Base-by-base conservation (phyloP, 352 stramenopile species). In the Phytophthora ramorum region DNA sequence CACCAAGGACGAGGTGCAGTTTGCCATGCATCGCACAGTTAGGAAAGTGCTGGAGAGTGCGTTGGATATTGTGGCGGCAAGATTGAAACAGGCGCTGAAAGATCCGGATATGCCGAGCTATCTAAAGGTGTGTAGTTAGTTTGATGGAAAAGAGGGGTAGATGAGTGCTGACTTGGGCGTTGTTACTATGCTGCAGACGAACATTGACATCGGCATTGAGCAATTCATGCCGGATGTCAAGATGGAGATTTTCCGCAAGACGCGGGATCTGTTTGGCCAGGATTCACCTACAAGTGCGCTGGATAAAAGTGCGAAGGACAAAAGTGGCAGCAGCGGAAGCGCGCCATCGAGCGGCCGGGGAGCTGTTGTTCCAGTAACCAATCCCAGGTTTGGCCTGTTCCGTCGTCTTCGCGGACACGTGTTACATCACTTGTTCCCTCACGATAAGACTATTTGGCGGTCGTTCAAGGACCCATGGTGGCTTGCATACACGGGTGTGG, bases 151-250 rank as follows among this genome's bases (percentile, higher is more conserved):
- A 24, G 19, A 24, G 28, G 16, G 19, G 26, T 2, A 9, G 28
- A n/a, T 5, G n/a, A 46, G 7, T 65, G 22, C n/a, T 50, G 30
- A 48, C 26, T 24, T 48, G 20, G 13, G 7, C 13, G 35, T 38
- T 58, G 22, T 4, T 63, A 8, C 4, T 56, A 16, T 68, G 28
- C 14, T 73, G 1, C 43, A 85, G 78, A 79, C 64, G 40, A 93
- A 95, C 58, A 95, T 96, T 58, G 89, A 96, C 52, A 69, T 90
- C 32, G 83, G 83, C 20, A 89, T 96, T 30, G 83, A 95, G 44
- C 84, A 93, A 61, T 93, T 96, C 58, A 92, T 96, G 73, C 87
- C 87, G 3, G 89, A 96, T 55, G 86, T 96, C 45, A 96, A 96
- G 55, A 83, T 95, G 61, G 87, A 96, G 64, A 92, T 96, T 56